Evolutionary conservation across 2,329 filamentous ascomycete species (phyloP).

Genomic region (Aspergillus udagawae): DNA sequence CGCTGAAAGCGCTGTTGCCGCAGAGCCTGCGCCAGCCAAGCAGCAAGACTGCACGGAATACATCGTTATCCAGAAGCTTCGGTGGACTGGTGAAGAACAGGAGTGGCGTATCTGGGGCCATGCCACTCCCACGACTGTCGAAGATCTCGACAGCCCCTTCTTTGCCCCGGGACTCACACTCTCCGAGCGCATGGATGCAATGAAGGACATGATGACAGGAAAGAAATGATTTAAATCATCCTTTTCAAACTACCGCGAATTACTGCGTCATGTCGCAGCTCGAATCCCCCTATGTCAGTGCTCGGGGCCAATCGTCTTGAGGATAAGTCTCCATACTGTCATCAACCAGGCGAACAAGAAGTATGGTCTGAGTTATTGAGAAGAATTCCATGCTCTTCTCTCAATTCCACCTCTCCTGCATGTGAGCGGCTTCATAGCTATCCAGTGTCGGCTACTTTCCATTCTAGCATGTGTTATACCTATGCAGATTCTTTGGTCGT

Average conservation of each 20-base stretch:
- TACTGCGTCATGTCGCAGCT: neutral
- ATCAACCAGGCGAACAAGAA: neutral
- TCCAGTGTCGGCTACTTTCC: neutral
- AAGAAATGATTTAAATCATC: slow-evolving; percentile 10
- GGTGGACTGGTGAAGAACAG: slow-evolving; percentile 38
- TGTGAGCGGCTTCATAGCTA: neutral
- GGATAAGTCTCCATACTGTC: neutral
- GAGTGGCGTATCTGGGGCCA: slow-evolving; percentile 51
- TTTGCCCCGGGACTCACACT: slow-evolving; percentile 34
- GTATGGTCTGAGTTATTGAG: neutral
- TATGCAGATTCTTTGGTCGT: neutral
- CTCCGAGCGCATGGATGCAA: slow-evolving; percentile 31
- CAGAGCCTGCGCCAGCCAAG: slow-evolving; percentile 23
- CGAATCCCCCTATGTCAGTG: neutral
- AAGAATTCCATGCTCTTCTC: neutral
- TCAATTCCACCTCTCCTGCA: neutral
- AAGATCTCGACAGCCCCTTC: slow-evolving; percentile 34
- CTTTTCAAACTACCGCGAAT: neutral
- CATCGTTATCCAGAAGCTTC: slow-evolving; percentile 47
- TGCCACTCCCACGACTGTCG: slow-evolving; percentile 39
- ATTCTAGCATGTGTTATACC: neutral
- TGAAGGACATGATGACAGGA: slow-evolving; percentile 21
- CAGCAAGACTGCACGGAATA: slow-evolving; percentile 47
- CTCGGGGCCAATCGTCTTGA: neutral
- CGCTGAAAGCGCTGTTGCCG: slow-evolving; percentile 1